Evolutionary conservation across 2,329 filamentous ascomycete species (phyloP), one percentile per base, ranked within the genome.

Genomic region (Phoma herbarum): DNA sequence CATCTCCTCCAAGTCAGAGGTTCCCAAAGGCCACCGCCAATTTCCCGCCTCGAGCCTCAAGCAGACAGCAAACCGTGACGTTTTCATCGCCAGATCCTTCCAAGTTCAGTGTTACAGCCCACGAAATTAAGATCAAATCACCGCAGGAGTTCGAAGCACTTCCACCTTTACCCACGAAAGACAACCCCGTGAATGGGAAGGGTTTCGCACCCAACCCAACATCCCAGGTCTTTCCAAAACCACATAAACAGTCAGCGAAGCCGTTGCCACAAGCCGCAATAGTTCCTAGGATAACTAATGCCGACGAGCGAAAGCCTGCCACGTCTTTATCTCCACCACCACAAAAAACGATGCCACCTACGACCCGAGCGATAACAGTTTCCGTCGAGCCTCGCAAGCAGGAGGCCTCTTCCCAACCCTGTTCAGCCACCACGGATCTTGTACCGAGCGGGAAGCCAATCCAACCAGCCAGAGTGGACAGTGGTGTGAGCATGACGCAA

Each of bases 401-500:
- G 2, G 11, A 20, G 9, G 5, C 4, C n/a, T 16, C 5, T n/a
- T 20, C 8, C 9, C n/a, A 7, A 12, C n/a, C 9, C 8, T 16
- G 11, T n/a, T 20, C 35, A 10, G 35, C 18, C 9, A 39, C 35
- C 18, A 8, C 35, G 7, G 11, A 12, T 14, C 10, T 10, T 29
- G 11, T 28, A 28, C n/a, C n/a, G 20, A 10, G 3, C 22, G 4
- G 8, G 2, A 48, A 44, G 10, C 22, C 23, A 22, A 20, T 22
- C 0, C 46, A 55, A 4, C 51, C 57, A 26, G 42, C 47, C 14
- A 46, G 57, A 12, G 37, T 33, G 39, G 57, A 60, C 4, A 55
- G 57, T 31, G 52, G 51, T 5, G 28, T 48, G 22, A 50, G 47
- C 10, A 18, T 59, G n/a, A n/a, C 20, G 14, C 35, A 29, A 4